phyloP scores from a whole-genome alignment of 192 early-diverging fungal species.

The Coemansia sp. region DNA sequence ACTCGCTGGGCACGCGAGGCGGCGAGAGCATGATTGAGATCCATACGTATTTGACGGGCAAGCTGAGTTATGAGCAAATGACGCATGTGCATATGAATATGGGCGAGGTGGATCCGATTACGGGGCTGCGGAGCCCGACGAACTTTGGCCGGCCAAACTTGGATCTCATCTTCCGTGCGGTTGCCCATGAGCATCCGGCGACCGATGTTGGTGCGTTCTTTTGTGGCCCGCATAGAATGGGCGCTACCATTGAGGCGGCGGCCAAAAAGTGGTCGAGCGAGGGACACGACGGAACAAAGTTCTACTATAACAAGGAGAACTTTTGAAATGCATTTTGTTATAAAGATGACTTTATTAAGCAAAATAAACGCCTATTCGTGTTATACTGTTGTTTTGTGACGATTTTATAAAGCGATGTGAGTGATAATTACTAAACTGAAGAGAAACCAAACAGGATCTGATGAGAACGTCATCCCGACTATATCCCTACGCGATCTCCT shows the following conservation, averaged over 20 bases:
- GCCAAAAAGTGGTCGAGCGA: conserved; percentile 66
- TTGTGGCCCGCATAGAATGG: conserved; percentile 77
- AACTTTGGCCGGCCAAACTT: conserved; percentile 81
- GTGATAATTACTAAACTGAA: too few relatives aligned
- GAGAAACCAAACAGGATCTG: too few relatives aligned
- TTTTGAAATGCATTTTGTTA: conserved; percentile 18
- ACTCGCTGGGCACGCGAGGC: conserved; percentile 22
- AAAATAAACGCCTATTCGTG: neutral
- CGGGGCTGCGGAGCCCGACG: conserved; percentile 71
- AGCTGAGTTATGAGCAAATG: conserved; percentile 58
- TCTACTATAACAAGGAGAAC: conserved; percentile 76
- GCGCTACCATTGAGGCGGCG: conserved; percentile 60
- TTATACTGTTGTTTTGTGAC: too few relatives aligned
- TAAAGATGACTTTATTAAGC: too few relatives aligned
- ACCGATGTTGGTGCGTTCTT: conserved; percentile 87
- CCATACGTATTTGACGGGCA: conserved; percentile 73
- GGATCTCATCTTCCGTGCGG: conserved; percentile 68
- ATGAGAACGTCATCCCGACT: too few relatives aligned
- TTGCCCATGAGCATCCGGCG: conserved; percentile 64
- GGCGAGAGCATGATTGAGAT: conserved; percentile 69
- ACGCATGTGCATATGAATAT: conserved; percentile 58
- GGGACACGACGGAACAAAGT: conserved; percentile 63
- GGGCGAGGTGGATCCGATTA: conserved; percentile 66
- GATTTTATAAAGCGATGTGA: too few relatives aligned
- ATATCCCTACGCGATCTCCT: too few relatives aligned